Percentiles rank a stretch among this genome's conserved stretches.
phyloP scores from a whole-genome alignment of 148 eudicot genomes.

The Heliamphora exappendiculata region DNA sequence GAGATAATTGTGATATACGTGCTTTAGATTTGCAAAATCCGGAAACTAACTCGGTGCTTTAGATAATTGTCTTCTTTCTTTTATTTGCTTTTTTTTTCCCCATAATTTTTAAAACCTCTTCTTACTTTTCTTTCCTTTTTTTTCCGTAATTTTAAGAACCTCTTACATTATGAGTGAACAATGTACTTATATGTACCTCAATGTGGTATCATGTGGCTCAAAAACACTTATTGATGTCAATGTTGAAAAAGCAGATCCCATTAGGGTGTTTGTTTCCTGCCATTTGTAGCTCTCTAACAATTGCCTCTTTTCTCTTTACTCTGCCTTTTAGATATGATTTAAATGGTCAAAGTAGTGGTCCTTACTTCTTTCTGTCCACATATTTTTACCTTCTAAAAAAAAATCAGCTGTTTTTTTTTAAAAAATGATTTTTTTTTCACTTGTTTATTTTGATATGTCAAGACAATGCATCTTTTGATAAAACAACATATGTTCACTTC shows the following conservation, averaged over 20 bases:
- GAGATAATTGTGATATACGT: too few species aligned
- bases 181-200: neutral
- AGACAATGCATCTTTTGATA: constrained; percentile 66
- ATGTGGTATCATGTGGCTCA: neutral
- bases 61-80: too few species aligned
- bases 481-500: constrained; percentile 77
- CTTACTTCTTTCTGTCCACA: neutral
- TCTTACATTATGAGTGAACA: neutral
- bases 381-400: neutral
- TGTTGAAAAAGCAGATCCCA: neutral
- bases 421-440: neutral
- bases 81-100: too few species aligned
- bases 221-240: neutral
- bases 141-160: neutral
- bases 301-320: neutral
- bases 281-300: neutral
- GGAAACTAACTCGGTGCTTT: too few species aligned
- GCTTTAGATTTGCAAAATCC: too few species aligned
- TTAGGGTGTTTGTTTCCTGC: neutral
- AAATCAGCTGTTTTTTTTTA: neutral
- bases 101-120: too few species aligned
- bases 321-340: neutral
- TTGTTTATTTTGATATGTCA: constrained; percentile 6
- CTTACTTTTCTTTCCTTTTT: neutral
- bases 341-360: neutral